Conservation (phyloP, 225 moss, liverwort and hornwort genomes). For the Thuidium tamariscinum region DNA sequence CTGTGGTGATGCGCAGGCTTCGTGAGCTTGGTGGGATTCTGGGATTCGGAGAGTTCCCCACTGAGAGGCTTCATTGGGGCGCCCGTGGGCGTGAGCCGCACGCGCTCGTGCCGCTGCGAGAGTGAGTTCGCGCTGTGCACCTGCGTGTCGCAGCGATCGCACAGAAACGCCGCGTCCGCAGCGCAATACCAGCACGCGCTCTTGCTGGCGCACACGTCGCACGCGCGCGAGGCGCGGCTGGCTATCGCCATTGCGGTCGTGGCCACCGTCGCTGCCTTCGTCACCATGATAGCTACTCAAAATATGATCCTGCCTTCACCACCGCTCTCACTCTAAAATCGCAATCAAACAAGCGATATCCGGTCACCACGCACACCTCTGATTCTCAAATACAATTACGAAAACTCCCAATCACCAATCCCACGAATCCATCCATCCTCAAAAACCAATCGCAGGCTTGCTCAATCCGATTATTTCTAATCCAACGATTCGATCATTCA, state of each 20-base stretch:
- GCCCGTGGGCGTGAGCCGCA: constrained; percentile 38
- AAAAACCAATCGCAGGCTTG: background rate
- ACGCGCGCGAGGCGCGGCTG: constrained; percentile 49
- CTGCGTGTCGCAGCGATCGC: constrained; percentile 64
- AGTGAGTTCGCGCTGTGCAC: constrained; percentile 84
- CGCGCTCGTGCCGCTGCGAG: constrained; percentile 70
- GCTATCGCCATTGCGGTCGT: constrained; percentile 64
- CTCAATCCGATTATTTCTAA: background rate
- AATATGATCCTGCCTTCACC: background rate
- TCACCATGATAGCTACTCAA: constrained; percentile 9
- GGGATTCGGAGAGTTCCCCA: background rate
- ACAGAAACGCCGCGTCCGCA: constrained; percentile 78
- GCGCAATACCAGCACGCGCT: constrained; percentile 71
- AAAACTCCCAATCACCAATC: background rate
- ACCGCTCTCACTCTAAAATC: background rate
- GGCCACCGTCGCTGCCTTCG: constrained; percentile 8
- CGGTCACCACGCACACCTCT: background rate
- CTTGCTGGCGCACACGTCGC: constrained; percentile 63
- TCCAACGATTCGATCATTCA: background rate
- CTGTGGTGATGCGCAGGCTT: background rate
- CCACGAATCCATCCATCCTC: background rate
- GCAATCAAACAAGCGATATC: background rate
- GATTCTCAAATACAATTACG: background rate
- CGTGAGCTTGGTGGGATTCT: background rate
- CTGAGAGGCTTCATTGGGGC: constrained; percentile 25